Evolutionary conservation across 192 early-diverging fungal genomes (phyloP).

Genomic region (Pilaira anomala): DNA sequence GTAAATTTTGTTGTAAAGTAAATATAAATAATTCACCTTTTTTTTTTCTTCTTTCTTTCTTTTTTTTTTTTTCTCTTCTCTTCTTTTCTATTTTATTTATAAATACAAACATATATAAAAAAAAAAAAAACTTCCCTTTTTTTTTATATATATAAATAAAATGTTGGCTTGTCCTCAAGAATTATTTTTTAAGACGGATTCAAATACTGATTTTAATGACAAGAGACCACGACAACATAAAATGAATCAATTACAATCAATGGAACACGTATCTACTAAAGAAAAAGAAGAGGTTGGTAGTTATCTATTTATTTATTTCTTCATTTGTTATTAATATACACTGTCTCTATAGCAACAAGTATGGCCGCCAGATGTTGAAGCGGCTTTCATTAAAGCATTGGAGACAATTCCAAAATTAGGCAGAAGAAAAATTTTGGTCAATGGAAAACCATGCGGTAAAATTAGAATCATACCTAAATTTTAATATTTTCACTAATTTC

Average conservation of each 20-base stretch:
- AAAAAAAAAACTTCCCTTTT: not conserved
- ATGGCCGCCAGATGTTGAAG: constrained; percentile 60
- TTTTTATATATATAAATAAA: constrained; percentile 2
- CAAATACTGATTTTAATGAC: constrained; percentile 10
- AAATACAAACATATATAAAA: not conserved
- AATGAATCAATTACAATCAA: not conserved
- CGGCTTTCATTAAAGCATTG: constrained; percentile 55
- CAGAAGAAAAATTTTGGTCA: constrained; percentile 48
- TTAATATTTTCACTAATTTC: constrained; percentile 32
- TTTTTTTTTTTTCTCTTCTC: constrained; percentile 5
- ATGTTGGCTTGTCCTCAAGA: constrained; percentile 37
- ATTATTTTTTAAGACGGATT: constrained; percentile 23
- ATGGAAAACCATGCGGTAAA: constrained; percentile 50
- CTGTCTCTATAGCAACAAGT: constrained; percentile 36
- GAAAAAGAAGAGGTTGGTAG: constrained; percentile 28
- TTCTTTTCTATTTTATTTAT: constrained; percentile 9
- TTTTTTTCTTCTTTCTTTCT: constrained; percentile 14
- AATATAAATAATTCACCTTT: constrained; percentile 1
- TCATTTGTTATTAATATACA: no score
- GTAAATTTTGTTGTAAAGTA: not conserved
- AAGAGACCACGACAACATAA: constrained; percentile 14
- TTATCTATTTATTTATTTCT: constrained; percentile 1
- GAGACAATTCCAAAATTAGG: constrained; percentile 53
- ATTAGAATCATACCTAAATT: constrained; percentile 26
- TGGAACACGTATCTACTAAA: constrained; percentile 1